Percentiles rank a stretch among this genome's conserved stretches.
phyloP scores from a whole-genome alignment of 2,329 filamentous ascomycete species.

The Penicillium italicum region DNA sequence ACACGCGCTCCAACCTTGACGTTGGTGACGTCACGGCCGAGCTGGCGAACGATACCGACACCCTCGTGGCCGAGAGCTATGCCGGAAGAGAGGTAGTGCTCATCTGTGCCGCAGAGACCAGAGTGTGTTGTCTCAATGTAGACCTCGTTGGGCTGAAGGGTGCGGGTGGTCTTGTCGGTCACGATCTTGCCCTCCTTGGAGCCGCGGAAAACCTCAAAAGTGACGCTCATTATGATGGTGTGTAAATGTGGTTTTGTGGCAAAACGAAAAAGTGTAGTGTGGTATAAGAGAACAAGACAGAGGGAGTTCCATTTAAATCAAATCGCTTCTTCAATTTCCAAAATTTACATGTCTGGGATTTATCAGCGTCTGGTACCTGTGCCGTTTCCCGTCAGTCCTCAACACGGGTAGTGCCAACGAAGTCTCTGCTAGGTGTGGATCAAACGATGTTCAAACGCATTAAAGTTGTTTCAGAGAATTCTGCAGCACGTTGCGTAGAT shows the following conservation, averaged over 20 bases:
- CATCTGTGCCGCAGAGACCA: constrained; percentile 28
- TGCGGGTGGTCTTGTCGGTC: constrained; percentile 24
- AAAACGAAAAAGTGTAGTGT: not conserved
- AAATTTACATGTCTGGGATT: not conserved
- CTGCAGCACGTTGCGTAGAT: not conserved
- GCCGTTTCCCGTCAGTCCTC: not conserved
- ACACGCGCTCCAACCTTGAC: constrained; percentile 46
- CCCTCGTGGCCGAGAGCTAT: constrained; percentile 53
- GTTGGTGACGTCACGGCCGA: constrained; percentile 45
- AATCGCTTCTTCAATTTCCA: not conserved
- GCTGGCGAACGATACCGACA: constrained; percentile 49
- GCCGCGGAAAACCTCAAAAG: constrained; percentile 29
- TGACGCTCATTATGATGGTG: constrained; percentile 20
- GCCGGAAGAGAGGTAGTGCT: constrained; percentile 23
- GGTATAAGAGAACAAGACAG: not conserved
- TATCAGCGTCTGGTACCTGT: not conserved
- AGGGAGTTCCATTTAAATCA: not conserved
- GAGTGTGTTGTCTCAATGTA: constrained; percentile 28
- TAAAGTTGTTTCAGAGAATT: constrained; percentile 9
- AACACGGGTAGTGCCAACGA: not conserved
- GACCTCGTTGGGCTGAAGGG: constrained; percentile 22
- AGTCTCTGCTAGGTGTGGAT: constrained; percentile 5
- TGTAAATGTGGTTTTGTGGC: not conserved
- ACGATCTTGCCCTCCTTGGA: constrained; percentile 25
- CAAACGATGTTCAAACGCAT: not conserved